Percentiles rank a stretch among this genome's conserved stretches.
Evolutionary conservation across 805 yeast genomes (phyloP).

Genomic region (Saccharomycopsis sp.): DNA sequence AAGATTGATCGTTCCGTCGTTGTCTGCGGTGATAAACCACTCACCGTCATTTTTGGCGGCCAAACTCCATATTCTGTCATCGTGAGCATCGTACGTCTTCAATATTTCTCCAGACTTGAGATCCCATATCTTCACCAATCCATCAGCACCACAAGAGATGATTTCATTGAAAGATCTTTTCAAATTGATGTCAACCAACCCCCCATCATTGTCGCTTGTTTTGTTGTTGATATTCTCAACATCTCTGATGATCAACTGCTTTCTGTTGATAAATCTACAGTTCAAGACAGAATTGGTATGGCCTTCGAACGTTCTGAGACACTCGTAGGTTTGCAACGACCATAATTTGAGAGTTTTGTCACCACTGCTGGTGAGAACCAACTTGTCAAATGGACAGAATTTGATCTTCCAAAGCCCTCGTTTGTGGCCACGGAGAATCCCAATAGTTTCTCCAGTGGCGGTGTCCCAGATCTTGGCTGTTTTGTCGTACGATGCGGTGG

Average conservation of each 20-base stretch:
- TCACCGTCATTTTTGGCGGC: constrained; percentile 60
- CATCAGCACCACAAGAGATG: constrained; percentile 83
- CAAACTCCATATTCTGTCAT: constrained; percentile 91
- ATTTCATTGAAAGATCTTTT: constrained; percentile 13
- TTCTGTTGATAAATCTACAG: constrained; percentile 59
- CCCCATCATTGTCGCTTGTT: neutral
- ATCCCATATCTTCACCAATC: constrained; percentile 89
- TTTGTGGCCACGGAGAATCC: constrained; percentile 81
- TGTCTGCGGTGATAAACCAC: constrained; percentile 79
- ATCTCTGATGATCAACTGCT: constrained; percentile 48
- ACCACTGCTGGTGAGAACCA: constrained; percentile 80
- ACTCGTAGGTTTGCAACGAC: constrained; percentile 73
- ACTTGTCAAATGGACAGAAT: constrained; percentile 74
- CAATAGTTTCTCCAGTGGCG: constrained; percentile 80
- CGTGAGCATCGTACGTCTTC: constrained; percentile 87
- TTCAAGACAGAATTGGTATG: constrained; percentile 90
- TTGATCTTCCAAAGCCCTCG: constrained; percentile 92
- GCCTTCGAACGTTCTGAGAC: constrained; percentile 83
- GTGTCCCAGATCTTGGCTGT: constrained; percentile 85
- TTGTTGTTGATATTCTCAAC: neutral
- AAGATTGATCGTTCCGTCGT: constrained; percentile 83
- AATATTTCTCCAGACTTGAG: constrained; percentile 65
- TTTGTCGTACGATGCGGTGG: constrained; percentile 92
- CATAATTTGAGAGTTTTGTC: constrained; percentile 87
- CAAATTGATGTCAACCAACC: constrained; percentile 4